Evolutionary conservation across 2,329 filamentous ascomycete species (phyloP).

Genomic region (Aureobasidium pullulans): DNA sequence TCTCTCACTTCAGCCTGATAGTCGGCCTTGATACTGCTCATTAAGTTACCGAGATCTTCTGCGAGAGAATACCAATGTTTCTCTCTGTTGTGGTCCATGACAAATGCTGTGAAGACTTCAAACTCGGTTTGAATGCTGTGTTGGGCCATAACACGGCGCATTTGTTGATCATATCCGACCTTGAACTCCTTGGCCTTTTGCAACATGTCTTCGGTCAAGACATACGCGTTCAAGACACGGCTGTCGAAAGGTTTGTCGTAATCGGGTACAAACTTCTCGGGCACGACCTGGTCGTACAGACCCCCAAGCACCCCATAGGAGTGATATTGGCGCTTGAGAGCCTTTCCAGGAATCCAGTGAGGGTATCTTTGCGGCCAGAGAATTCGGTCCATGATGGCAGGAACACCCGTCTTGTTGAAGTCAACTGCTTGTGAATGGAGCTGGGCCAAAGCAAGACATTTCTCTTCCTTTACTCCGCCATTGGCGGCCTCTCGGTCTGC

Average conservation of each 20-base stretch:
- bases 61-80: slow-evolving; percentile 77
- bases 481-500: slow-evolving; percentile 52
- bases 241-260: slow-evolving; percentile 67
- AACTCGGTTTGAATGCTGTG: slow-evolving; percentile 81
- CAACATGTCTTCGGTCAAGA: slow-evolving; percentile 49
- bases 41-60: slow-evolving; percentile 69
- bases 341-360: slow-evolving; percentile 76
- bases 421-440: slow-evolving; percentile 91
- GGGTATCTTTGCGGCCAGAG: slow-evolving; percentile 63
- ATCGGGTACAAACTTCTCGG: slow-evolving; percentile 63
- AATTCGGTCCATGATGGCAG: slow-evolving; percentile 56
- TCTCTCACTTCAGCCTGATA: slow-evolving; percentile 62
- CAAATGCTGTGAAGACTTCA: slow-evolving; percentile 83
- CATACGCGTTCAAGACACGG: slow-evolving; percentile 58
- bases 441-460: slow-evolving; percentile 66
- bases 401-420: slow-evolving; percentile 81
- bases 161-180: slow-evolving; percentile 63
- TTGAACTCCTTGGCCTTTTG: slow-evolving; percentile 61
- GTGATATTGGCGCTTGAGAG: slow-evolving; percentile 46
- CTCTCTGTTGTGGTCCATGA: slow-evolving; percentile 64
- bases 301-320: slow-evolving; percentile 69
- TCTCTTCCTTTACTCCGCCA: slow-evolving; percentile 58
- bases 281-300: slow-evolving; percentile 70
- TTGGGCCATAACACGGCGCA: slow-evolving; percentile 77
- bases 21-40: slow-evolving; percentile 57